A percentile compares a stretch with the other conserved stretches of the same genome.
These are phyloP conservation scores for Cymodocea nodosa DNA, from an alignment of 116 monocot species.

Conservation along the genomic window DNA sequence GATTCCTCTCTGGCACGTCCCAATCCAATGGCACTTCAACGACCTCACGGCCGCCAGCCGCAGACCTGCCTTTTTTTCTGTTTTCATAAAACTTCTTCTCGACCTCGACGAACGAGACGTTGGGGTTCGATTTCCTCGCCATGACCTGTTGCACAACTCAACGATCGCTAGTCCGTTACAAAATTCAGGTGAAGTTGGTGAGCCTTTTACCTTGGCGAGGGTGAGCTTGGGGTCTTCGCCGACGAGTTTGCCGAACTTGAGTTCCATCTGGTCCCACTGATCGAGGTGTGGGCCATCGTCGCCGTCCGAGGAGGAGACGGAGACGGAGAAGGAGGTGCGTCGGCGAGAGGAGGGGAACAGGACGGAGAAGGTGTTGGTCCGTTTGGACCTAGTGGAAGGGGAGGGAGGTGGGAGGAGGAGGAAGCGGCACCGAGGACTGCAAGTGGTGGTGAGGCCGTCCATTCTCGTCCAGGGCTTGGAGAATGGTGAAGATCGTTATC, in stretches of 20 bases:
- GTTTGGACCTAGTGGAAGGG: neutral
- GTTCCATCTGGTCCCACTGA: conserved; percentile 86
- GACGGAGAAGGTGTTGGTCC: conserved; percentile 1
- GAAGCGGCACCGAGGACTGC: conserved; percentile 14
- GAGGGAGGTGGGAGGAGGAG: conserved; percentile 4
- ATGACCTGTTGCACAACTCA: conserved; percentile 34
- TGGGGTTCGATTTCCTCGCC: conserved; percentile 58
- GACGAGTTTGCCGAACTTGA: conserved; percentile 71
- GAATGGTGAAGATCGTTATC: too few relatives aligned
- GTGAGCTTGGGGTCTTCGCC: conserved; percentile 91
- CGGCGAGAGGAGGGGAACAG: conserved; percentile 2
- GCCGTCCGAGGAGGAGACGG: conserved; percentile 17
- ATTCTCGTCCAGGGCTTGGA: neutral
- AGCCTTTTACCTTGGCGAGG: conserved; percentile 44
- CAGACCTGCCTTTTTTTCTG: conserved; percentile 15
- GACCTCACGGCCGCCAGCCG: neutral
- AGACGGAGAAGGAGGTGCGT: conserved; percentile 3
- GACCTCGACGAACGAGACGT: conserved; percentile 58
- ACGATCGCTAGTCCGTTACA: neutral
- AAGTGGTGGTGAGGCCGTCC: conserved; percentile 9
- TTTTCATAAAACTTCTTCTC: conserved; percentile 58
- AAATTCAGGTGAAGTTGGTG: too few relatives aligned
- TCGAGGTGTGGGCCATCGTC: conserved; percentile 36
- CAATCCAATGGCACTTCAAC: conserved; percentile 13
- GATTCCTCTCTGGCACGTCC: neutral